phyloP scores from a whole-genome alignment of 768 basidiomycete genomes.

The Tulasnella sp. region DNA sequence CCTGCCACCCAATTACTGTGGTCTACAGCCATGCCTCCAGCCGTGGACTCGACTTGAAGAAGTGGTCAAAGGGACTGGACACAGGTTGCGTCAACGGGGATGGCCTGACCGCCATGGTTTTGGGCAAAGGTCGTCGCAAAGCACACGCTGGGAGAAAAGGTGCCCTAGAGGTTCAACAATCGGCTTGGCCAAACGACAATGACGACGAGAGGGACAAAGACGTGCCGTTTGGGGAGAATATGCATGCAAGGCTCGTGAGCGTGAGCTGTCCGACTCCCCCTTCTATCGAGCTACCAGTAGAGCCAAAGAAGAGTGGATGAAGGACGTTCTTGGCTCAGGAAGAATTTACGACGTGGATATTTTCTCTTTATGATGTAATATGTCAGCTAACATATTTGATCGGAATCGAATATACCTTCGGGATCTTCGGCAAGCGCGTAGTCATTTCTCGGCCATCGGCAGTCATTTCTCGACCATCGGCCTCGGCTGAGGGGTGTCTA shows the following conservation, averaged over 20 bases:
- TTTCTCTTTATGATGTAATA: not conserved
- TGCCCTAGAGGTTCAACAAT: not conserved
- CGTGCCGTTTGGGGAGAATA: conserved; percentile 29
- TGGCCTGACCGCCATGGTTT: conserved; percentile 31
- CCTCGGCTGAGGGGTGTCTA: too few relatives aligned
- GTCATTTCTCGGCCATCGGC: too few relatives aligned
- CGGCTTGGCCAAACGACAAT: not conserved
- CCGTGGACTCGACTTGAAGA: conserved; percentile 76
- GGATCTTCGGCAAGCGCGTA: not conserved
- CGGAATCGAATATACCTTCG: not conserved
- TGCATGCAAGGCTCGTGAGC: conserved; percentile 23
- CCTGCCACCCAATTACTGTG: conserved; percentile 73
- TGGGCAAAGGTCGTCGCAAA: conserved; percentile 24
- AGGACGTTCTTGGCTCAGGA: not conserved
- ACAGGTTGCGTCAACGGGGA: conserved; percentile 60
- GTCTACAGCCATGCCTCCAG: conserved; percentile 86
- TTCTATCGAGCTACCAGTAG: not conserved
- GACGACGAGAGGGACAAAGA: conserved; percentile 27
- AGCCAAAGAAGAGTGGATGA: not conserved
- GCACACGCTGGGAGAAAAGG: not conserved
- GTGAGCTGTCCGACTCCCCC: conserved; percentile 30
- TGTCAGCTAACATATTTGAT: not conserved
- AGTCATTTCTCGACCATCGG: not conserved
- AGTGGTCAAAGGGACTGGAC: conserved; percentile 86
- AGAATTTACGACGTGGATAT: not conserved